Base-by-base conservation (phyloP, 192 early-diverging fungal genomes). In the Lunasporangiospora selenospora region DNA sequence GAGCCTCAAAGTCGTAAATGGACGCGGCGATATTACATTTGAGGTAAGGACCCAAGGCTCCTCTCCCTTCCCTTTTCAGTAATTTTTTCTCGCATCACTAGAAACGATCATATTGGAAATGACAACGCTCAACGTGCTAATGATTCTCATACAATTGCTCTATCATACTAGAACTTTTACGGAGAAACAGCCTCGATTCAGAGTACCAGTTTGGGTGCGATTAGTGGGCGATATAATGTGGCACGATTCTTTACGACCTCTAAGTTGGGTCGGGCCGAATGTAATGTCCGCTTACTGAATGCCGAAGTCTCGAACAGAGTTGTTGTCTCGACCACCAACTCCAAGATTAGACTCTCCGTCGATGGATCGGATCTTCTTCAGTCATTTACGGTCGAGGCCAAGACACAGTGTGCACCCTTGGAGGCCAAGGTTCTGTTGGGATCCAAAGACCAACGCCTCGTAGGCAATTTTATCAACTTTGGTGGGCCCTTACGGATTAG, bases 401-500 rank as follows among this genome's bases (percentile, higher is more conserved):
- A 73, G 44, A 73, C 69, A 0, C 69, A 73, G 42, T 52, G 47
- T 19, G 21, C 69, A 6, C 69, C 60, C 0, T 34, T 73, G 42
- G 69, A 73, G 1, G 55, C 41, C 37, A 57, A 58, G 32, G 26
- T 63, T 27, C 54, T 53, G 3, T 32, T 73, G 3, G 39, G 54
- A 8, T 38, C 36, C n/a, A 36, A 38, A 24, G 52, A 57, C 3
- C 69, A 73, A 15, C 48, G 49, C 0, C 16, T 73, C 3, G 19
- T 73, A 4, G 69, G 69, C 16, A 73, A 73, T 41, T 73, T 73
- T 36, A 73, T 73, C 42, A 73, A 73, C 23, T 73, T 73, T 48
- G 69, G 69, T 27, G 69, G 69, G 2, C 45, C 54, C 0, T 19
- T 21, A 1, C 53, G 69, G 37, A 40, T 73, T 16, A 53, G 36